Base-by-base conservation (phyloP, 202 grass and related monocot species). In the Setaria italica region DNA sequence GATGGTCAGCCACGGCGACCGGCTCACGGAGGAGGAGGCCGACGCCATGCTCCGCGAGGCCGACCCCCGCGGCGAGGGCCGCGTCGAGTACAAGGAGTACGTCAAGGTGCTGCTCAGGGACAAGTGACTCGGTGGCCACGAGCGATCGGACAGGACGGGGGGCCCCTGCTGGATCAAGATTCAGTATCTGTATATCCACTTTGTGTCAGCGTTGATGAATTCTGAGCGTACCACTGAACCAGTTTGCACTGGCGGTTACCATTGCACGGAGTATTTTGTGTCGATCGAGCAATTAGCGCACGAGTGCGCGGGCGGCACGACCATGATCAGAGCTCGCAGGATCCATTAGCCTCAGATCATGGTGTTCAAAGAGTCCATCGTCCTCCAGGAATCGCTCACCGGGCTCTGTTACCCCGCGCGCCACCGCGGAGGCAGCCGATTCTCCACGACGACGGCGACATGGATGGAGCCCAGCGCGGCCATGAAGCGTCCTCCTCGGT, bases 31-130 rank as follows among this genome's bases (percentile, higher is more conserved):
- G 32, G 90, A 87, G 85, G 92, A 97, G 90, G 88, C 92, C 32
- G 85, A 97, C 84, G 92, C 92, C 51, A 90, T 97, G 84, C 32
- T 94, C 59, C 89, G 88, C 71, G 90, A 97, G 88, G 94, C 90
- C 0, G 94, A 97, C 68, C 88, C 86, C 1, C 72, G 77, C 64
- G 83, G 70, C 64, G 88, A 92, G 49, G 94, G 90, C 2, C 78
- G 81, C 41, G 89, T 97, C 77, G 87, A 86, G 49, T 97, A 83
- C 46, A 85, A 77, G 67, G 81, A 97, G 78, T 90, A 94, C 83
- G 94, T 94, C 82, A 94, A 90, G 90, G 89, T 94, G 66, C 76
- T 94, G 67, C 82, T 92, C 79, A 89, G 90, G 85, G 84, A 92
- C 84, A 92, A 96, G 82, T 91, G 69, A 87, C 20, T 46, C 50